These are phyloP conservation scores for Entrophospora sp. DNA, from an alignment of 192 early-diverging fungal species.

Conservation along the genomic window DNA sequence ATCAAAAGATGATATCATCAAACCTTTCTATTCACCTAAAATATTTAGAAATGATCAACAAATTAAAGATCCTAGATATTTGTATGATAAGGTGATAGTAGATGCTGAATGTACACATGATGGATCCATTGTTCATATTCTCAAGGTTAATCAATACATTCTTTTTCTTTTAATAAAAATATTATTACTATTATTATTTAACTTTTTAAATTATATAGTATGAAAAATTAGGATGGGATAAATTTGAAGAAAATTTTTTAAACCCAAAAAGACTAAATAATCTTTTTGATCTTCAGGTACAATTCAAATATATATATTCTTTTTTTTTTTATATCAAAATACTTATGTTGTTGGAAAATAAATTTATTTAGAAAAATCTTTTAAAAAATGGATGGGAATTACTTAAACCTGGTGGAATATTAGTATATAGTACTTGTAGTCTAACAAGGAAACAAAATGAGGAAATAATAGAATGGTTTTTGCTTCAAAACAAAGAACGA, in stretches of 20 bases:
- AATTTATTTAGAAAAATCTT: slow-evolving; percentile 39
- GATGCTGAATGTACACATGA: slow-evolving; percentile 83
- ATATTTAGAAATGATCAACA: slow-evolving; percentile 58
- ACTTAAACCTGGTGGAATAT: slow-evolving; percentile 61
- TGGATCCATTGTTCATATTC: slow-evolving; percentile 72
- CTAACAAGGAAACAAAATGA: slow-evolving; percentile 79
- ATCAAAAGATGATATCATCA: not conserved
- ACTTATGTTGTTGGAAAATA: not conserved
- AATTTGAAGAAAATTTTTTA: slow-evolving; percentile 68
- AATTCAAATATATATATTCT: not conserved
- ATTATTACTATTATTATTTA: too few species aligned
- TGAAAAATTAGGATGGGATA: slow-evolving; percentile 69
- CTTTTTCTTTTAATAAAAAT: too few species aligned
- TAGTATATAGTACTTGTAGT: slow-evolving; percentile 87
- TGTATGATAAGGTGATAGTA: slow-evolving; percentile 53
- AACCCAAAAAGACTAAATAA: slow-evolving; percentile 47
- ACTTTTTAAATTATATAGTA: slow-evolving; percentile 39
- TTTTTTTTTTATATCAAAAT: not conserved
- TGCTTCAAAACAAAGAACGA: slow-evolving; percentile 34
- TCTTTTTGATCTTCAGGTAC: slow-evolving; percentile 57
- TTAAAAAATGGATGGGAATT: slow-evolving; percentile 70
- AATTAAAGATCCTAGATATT: slow-evolving; percentile 59
- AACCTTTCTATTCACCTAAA: slow-evolving; percentile 71
- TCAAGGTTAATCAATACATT: slow-evolving; percentile 38
- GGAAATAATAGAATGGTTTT: slow-evolving; percentile 71